Evolutionary conservation across 2,329 filamentous ascomycete genomes (phyloP), one percentile per base, ranked within the genome.

Genomic region (Triangularia verruculosa): DNA sequence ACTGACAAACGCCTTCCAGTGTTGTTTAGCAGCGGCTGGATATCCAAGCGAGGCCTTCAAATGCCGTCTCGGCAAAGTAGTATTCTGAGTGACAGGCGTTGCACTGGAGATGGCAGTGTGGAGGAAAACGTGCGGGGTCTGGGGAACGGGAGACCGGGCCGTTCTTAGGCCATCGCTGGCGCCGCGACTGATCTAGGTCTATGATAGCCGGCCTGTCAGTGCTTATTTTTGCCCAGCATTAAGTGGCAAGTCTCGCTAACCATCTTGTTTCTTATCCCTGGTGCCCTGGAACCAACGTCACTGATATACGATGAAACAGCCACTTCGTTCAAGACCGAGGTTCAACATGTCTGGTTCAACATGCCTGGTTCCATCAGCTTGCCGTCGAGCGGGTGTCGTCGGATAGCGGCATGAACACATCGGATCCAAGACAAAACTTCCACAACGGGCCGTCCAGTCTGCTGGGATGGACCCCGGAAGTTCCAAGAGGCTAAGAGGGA

Each of bases 21-120:
- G 39, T 20, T 47, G n/a, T 47, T 47, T 20, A 47, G 39, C n/a
- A 47, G 39, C 11, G 39, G 1, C 39, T 47, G 39, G 39, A 58
- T 47, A 58, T 11, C 56, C 56, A 58, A 24, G 30, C 56, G 56
- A 58, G 34, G 56, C 24, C 39, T 32, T 58, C 39, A 58, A 58
- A 43, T 58, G 30, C 56, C 56, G 56, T 39, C 56, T 58, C 56
- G 56, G 56, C 56, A 58, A 58, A 58, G 56, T 25, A 22, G 39
- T 20, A 43, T 58, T 58, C 56, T 58, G 20, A 24, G n/a, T 43
- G 34, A 32, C 56, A 58, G 56, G 30, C 17, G 56, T 58, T 39
- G 56, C 56, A 58, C 56, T 24, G 56, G n/a, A 24, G 30, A 25
- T 24, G 22, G 32, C 28, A 34, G 39, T 22, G 56, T 32, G 30